Conservation (phyloP, 495 filamentous ascomycete species). For the Penicillium soppii region DNA sequence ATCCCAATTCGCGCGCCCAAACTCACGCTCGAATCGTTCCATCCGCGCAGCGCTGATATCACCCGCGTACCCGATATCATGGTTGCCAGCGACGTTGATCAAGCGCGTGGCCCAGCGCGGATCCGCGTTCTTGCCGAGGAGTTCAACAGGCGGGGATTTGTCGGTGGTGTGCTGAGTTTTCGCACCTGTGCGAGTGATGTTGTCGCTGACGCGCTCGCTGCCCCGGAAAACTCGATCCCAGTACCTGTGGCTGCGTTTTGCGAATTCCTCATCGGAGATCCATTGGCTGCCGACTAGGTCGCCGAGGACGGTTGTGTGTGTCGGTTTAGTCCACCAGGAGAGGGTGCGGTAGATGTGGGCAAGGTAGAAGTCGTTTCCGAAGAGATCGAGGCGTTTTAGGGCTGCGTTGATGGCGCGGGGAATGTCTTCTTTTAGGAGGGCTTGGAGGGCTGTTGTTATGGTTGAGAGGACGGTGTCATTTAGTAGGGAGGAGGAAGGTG, state of each 20-base stretch:
- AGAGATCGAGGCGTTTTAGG: constrained; percentile 80
- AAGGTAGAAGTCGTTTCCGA: constrained; percentile 94
- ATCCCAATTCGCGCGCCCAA: constrained; percentile 87
- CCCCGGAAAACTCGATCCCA: constrained; percentile 80
- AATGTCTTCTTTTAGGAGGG: constrained; percentile 61
- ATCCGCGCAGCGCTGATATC: constrained; percentile 73
- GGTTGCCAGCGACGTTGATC: constrained; percentile 90
- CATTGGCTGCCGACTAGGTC: constrained; percentile 96
- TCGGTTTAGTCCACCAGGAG: constrained; percentile 76
- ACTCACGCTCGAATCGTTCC: constrained; percentile 74
- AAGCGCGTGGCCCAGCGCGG: constrained; percentile 68
- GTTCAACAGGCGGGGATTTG: constrained; percentile 38
- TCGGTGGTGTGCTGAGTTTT: constrained; percentile 25
- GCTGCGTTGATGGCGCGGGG: constrained; percentile 58
- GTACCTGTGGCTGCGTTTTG: constrained; percentile 64
- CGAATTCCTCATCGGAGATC: constrained; percentile 84
- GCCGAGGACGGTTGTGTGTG: constrained; percentile 85
- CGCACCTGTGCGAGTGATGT: constrained; percentile 41
- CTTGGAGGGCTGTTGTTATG: constrained; percentile 46
- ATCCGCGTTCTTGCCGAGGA: constrained; percentile 51
- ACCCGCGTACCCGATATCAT: constrained; percentile 94
- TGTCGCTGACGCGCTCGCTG: constrained; percentile 64
- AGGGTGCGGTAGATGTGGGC: constrained; percentile 89
- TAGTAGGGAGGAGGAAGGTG: constrained; percentile 13
- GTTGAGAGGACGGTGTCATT: constrained; percentile 33